Percentiles rank a stretch among this genome's conserved stretches.
These are phyloP conservation scores for Prunus mira DNA, from an alignment of 306 rosid species.

Conservation along the genomic window DNA sequence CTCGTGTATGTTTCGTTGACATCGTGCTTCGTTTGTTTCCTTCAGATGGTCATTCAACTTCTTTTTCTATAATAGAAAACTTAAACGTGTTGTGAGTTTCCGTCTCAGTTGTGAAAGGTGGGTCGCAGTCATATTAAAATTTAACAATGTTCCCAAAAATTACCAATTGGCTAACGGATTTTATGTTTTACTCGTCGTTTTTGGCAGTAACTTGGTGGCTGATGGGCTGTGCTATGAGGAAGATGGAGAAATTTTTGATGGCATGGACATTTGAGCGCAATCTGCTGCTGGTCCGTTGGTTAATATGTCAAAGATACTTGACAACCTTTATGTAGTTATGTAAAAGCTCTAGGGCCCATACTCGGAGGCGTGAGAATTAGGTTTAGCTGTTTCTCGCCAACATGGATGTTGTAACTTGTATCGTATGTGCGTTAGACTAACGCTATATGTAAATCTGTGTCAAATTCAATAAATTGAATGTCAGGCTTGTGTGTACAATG, in stretches of 20 bases:
- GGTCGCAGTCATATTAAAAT: conserved; percentile 13
- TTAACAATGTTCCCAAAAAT: neutral
- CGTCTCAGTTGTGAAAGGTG: conserved; percentile 86
- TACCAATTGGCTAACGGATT: neutral
- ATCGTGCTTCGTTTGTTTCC: conserved; percentile 17
- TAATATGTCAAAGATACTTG: conserved; percentile 19
- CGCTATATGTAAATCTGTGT: conserved; percentile 20
- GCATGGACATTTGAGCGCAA: conserved; percentile 74
- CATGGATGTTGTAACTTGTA: neutral
- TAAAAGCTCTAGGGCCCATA: conserved; percentile 31
- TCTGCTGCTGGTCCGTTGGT: conserved; percentile 18
- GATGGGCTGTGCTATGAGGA: conserved; percentile 54
- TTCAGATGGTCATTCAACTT: conserved; percentile 92
- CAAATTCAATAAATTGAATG: neutral
- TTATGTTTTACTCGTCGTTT: neutral
- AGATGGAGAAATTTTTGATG: conserved; percentile 77
- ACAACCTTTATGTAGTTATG: conserved; percentile 33
- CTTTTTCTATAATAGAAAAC: conserved; percentile 88
- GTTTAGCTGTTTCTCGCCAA: conserved; percentile 13
- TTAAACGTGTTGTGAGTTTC: conserved; percentile 78
- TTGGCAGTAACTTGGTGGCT: conserved; percentile 66
- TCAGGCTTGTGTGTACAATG: neutral
- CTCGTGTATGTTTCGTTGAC: conserved; percentile 14
- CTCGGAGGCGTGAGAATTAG: conserved; percentile 18
- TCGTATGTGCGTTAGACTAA: conserved; percentile 25